Evolutionary conservation across 108 stramenopile species (phyloP), one percentile per base, ranked within the genome.

Genomic region (Nitzschia sp.): DNA sequence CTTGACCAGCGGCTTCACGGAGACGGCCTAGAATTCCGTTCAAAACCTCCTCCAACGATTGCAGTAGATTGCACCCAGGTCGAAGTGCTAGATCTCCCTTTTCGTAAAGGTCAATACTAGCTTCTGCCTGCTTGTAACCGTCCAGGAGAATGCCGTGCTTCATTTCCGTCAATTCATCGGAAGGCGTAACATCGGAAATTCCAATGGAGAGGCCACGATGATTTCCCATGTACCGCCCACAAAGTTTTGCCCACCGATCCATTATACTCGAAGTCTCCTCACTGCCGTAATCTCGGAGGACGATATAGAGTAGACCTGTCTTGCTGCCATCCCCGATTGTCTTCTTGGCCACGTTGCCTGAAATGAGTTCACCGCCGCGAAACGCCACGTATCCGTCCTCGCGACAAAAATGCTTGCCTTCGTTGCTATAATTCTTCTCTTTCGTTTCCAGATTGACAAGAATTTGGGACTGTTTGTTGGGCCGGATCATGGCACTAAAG

Each of bases 21-120:
- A 96, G 97, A 42, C 92, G 95, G 79, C 97, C 95, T 53, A 97
- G 79, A 33, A 94, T 93, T 77, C 92, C 95, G 85, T 99, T 99
- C 18, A 99, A 96, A 54, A 95, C 82, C 68, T 93, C 86, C 79
- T 99, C 99, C 60, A 99, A 98, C 2, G 91, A 93, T 85, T 99
- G 95, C 76, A 98, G 90, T 96, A 99, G 97, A 23, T 95, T 96
- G 66, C 96, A 88, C n/a, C 99, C 99, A 17, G 99, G 98, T 89
- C 97, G 97, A 55, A 86, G 93, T 73, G 97, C 93, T 28, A 99
- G 83, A 42, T 93, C 84, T 31, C 99, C 99, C 21, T 71, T 46
- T 42, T 77, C n/a, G n/a, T n/a, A n/a, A n/a, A n/a, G n/a, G n/a
- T n/a, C n/a, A n/a, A n/a, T n/a, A n/a, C n/a, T n/a, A n/a, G n/a